Evolutionary conservation across 164 flowering plant species (phyloP), one percentile per base, ranked within the genome.

Genomic region (Hamamelis virginiana): DNA sequence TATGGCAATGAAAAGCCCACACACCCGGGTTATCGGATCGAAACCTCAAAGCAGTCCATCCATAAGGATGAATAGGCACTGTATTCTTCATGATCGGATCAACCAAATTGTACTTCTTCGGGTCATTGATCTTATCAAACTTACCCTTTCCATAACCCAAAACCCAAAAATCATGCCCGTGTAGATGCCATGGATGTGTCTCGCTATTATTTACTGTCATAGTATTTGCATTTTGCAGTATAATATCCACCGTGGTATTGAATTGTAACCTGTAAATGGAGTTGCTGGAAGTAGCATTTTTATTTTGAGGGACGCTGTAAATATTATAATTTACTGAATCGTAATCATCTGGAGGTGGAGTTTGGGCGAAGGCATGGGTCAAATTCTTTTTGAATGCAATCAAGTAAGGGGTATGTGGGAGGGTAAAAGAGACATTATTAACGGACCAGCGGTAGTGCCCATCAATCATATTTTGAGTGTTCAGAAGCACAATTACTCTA

Each of bases 111-210:
- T 74, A 84, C n/a, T 71, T 84, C 62, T 72, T 68, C 0, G 80
- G 77, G 46, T 88, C 92, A 0, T 63, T 79, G 0, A 14, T n/a
- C 13, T 59, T 47, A 22, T 84, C 75, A 41, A 88, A 90, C 79
- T 79, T 84, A 9, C 92, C 97, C 0, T 52, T 16, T 6, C 97
- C 97, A 44, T 88, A 81, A 0, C 97, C 97, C 60, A 91, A 56
- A 0, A 91, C 97, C 97, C 97, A 91, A 64, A 90, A 91, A 61
- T 91, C 94, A 69, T 91, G 95, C 14, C 97, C 97, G 56, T 90
- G 95, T 5, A 90, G 76, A 69, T 91, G 97, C 97, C 97, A 91
- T 3, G 97, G 97, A 66, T 91, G 97, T 1, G 88, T 87, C 76
- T 90, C 97, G 59, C 92, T 91, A 28, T 64, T 76, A 50, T 82